Base-by-base conservation (phyloP, 2,329 filamentous ascomycete species). In the Gaeumannomyces tritici region DNA sequence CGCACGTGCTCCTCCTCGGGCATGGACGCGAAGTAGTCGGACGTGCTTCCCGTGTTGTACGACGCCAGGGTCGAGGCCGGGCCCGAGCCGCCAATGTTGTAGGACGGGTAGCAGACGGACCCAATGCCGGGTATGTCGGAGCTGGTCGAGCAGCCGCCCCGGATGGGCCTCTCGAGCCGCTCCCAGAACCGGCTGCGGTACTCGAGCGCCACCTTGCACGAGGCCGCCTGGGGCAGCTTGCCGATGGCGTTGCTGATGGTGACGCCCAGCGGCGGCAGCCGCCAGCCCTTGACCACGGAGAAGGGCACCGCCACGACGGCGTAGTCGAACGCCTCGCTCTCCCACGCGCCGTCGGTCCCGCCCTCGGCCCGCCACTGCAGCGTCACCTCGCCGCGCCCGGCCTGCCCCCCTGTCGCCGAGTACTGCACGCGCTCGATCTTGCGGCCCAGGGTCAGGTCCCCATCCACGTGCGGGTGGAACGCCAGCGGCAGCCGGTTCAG, bases 151-250 rank as follows among this genome's bases (percentile, higher is more conserved):
- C 87, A 89, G 8, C 86, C 83, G 15, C 88, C 88, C 63, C 83
- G 77, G 70, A 90, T 90, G 5, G 80, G 79, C 59, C 75, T 76
- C 35, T 74, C 70, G 61, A 28, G 73, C 47, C 79, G 76, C 68
- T 83, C 80, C 81, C 80, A 83, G 75, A 83, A 84, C 1, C 88
- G 84, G 0, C 86, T 84, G 63, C 81, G 76, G 75, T 88, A 91
- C 71, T 88, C 86, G 4, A 90, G 79, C 0, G 87, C 83, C 0
- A 90, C 80, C 70, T 83, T 83, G 76, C 81, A 84, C 55, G 79
- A 76, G 0, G 72, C 67, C 1, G 64, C 68, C 71, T 82, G 82
- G 21, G 71, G 71, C 59, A 83, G 66, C 33, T 75, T 74, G 26
- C 69, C 66, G 69, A 83, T 83, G 18, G 80, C 80, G 64, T 79